Conservation (phyloP, 169 alveolate species). For the Cryptosporidium xiaoi region DNA sequence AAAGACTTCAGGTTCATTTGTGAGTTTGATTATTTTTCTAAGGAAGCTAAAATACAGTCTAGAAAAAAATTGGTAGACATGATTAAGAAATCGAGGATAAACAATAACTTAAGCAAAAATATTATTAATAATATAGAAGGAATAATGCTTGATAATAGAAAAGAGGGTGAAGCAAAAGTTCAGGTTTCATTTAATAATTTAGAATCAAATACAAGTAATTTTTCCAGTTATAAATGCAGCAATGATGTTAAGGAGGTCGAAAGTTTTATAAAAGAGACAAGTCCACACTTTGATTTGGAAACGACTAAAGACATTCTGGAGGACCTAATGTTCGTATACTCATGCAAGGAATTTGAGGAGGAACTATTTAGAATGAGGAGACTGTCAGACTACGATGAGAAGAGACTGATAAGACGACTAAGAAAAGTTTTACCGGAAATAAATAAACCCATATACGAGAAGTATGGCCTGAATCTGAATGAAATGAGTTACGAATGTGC, state of each 20-base stretch:
- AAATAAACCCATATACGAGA: slow-evolving; percentile 11
- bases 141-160: slow-evolving; percentile 19
- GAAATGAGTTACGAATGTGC: slow-evolving; percentile 27
- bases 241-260: not conserved
- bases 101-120: slow-evolving; percentile 4
- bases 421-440: slow-evolving; percentile 42
- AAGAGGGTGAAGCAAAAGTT: not conserved
- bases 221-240: not conserved
- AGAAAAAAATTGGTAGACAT: slow-evolving; percentile 42
- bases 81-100: slow-evolving; percentile 20
- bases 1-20: slow-evolving; percentile 64
- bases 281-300: slow-evolving; percentile 47
- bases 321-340: slow-evolving; percentile 12
- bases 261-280: not conserved
- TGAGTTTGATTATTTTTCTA: slow-evolving; percentile 48
- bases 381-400: slow-evolving; percentile 66
- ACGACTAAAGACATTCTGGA: slow-evolving; percentile 57
- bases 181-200: not conserved
- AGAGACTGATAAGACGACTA: slow-evolving; percentile 24
- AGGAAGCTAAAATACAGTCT: slow-evolving; percentile 32
- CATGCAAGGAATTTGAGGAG: slow-evolving; percentile 54
- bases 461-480: slow-evolving; percentile 27
- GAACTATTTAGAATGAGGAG: slow-evolving; percentile 25
- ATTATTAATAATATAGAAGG: slow-evolving; percentile 34
- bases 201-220: not conserved